phyloP scores from a whole-genome alignment of 2,329 filamentous ascomycete species.

The Nothomitra cinnamomea region DNA sequence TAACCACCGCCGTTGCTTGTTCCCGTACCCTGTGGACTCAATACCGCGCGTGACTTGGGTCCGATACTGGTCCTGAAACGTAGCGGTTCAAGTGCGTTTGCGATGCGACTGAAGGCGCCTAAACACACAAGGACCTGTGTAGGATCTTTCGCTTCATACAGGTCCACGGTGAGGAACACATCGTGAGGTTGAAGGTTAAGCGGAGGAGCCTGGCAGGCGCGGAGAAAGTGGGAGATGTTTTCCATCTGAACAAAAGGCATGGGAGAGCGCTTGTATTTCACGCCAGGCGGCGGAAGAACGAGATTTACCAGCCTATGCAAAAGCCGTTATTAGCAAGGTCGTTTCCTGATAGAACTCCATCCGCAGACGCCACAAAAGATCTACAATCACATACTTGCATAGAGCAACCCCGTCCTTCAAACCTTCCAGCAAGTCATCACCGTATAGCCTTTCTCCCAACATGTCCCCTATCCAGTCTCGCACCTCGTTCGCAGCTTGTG shows the following conservation, averaged over 20 bases:
- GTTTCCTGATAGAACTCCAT: too few relatives aligned
- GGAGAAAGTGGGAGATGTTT: slow-evolving; percentile 92
- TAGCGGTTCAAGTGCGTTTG: slow-evolving; percentile 54
- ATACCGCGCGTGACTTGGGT: slow-evolving; percentile 40
- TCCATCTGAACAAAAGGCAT: slow-evolving; percentile 99
- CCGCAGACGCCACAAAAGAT: neutral
- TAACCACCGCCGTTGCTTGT: slow-evolving; percentile 30
- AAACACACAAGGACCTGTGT: slow-evolving; percentile 91
- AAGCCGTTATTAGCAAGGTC: neutral
- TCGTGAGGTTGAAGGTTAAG: slow-evolving; percentile 85
- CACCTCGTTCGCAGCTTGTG: slow-evolving; percentile 72
- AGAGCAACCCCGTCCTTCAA: slow-evolving; percentile 84
- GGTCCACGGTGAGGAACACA: slow-evolving; percentile 88
- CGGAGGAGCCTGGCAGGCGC: slow-evolving; percentile 69
- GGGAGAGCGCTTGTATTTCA: slow-evolving; percentile 77
- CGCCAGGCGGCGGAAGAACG: slow-evolving; percentile 54
- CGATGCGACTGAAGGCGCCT: slow-evolving; percentile 76
- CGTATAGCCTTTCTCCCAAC: slow-evolving; percentile 54
- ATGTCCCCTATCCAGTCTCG: slow-evolving; percentile 71
- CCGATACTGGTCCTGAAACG: slow-evolving; percentile 65
- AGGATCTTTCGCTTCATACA: slow-evolving; percentile 90
- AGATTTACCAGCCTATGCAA: slow-evolving; percentile 61
- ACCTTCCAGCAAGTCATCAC: slow-evolving; percentile 63
- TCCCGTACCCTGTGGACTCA: slow-evolving; percentile 53
- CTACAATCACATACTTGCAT: slow-evolving; percentile 53